Percentiles rank a stretch among this genome's conserved stretches.
phyloP scores from a whole-genome alignment of 2,329 filamentous ascomycete genomes.

The Trichoderma citrinoviride region DNA sequence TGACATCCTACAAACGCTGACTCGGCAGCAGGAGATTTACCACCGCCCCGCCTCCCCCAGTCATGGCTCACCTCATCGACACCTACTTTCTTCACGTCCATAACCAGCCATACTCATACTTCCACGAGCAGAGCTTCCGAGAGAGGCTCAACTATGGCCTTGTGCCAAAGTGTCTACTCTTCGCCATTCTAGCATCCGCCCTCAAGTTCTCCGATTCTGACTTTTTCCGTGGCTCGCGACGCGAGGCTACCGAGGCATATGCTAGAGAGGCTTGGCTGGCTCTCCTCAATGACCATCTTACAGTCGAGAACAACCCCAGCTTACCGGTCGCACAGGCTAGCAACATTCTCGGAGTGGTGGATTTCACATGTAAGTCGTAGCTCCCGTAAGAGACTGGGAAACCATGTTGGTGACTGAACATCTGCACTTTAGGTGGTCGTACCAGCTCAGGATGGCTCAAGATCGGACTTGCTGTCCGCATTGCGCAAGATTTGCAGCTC shows the following conservation, averaged over 20 bases:
- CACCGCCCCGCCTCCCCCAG: conserved; percentile 9
- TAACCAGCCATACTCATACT: conserved; percentile 15
- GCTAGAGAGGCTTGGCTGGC: conserved; percentile 16
- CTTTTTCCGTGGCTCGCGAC: conserved; percentile 3
- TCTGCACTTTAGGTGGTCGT: not conserved
- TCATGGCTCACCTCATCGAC: conserved; percentile 17
- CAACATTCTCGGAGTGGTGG: conserved; percentile 14
- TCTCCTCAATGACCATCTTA: conserved; percentile 7
- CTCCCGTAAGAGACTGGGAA: too few relatives aligned
- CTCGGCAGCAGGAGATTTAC: conserved; percentile 4
- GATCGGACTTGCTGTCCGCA: conserved; percentile 18
- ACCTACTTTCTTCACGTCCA: conserved; percentile 14
- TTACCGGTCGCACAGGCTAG: conserved; percentile 9
- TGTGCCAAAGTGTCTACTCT: conserved; percentile 12
- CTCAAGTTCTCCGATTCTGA: conserved; percentile 15
- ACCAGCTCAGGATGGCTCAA: conserved; percentile 17
- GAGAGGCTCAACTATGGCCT: conserved; percentile 11
- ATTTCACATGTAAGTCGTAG: conserved; percentile 10
- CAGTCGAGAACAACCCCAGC: conserved; percentile 7
- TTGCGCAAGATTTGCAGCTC: conserved; percentile 17
- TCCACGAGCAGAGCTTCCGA: conserved; percentile 16
- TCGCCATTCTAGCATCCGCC: conserved; percentile 12
- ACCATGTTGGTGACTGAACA: too few relatives aligned
- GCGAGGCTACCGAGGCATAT: conserved; percentile 18
- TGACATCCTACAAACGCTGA: not conserved